These are phyloP conservation scores for Pistacia vera DNA, from an alignment of 345 rosid species.

Conservation along the genomic window DNA sequence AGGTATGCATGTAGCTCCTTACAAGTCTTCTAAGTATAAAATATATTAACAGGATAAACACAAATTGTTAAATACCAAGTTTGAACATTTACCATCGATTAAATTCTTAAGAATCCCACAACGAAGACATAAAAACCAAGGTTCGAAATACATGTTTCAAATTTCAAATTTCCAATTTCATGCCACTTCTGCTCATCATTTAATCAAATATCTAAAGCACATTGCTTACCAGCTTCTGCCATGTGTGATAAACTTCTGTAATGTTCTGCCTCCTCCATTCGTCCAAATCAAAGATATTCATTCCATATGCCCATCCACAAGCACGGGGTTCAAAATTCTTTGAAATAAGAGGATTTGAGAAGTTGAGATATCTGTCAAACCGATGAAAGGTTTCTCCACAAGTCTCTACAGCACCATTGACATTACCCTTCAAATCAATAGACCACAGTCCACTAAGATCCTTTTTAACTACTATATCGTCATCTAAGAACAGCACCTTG, in stretches of 20 bases:
- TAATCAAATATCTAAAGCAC: conserved; percentile 13
- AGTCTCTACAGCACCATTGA: conserved; percentile 99
- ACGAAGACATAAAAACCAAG: not conserved
- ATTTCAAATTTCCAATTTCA: not conserved
- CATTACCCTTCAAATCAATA: conserved; percentile 87
- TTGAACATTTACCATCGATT: not conserved
- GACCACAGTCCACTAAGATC: conserved; percentile 89
- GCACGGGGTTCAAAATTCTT: conserved; percentile 88
- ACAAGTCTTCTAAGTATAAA: not conserved
- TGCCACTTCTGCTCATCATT: conserved; percentile 2
- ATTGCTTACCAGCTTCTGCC: conserved; percentile 89
- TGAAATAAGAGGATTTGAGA: conserved; percentile 91
- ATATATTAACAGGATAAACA: not conserved
- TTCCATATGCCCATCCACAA: conserved; percentile 99
- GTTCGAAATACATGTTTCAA: not conserved
- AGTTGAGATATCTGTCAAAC: conserved; percentile 95
- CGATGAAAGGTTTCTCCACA: conserved; percentile 98
- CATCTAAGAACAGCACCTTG: conserved; percentile 92
- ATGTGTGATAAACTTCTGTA: conserved; percentile 82
- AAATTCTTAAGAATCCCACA: not conserved
- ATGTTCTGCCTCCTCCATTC: conserved; percentile 91
- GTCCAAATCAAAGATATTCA: conserved; percentile 89
- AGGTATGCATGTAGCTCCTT: not conserved
- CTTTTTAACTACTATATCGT: conserved; percentile 92
- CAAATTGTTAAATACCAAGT: not conserved